Evolutionary conservation across 2,329 filamentous ascomycete species (phyloP).

Genomic region (Grosmannia clavigera): DNA sequence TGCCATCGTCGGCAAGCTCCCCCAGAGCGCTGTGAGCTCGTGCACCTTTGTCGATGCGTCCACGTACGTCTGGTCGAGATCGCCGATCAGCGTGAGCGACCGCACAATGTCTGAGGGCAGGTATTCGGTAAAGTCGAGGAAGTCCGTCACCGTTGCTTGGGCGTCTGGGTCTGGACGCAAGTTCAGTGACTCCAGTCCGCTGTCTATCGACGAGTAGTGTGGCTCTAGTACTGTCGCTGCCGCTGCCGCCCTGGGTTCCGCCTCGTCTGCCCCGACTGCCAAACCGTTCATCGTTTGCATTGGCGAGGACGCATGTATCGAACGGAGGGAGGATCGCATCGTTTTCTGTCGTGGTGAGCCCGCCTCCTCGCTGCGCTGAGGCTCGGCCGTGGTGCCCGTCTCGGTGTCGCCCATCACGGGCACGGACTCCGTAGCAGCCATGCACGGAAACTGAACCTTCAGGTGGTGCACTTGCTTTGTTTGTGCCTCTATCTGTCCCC

Average conservation of each 20-base stretch:
- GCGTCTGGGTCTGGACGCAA: conserved; percentile 52
- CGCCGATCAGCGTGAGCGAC: conserved; percentile 51
- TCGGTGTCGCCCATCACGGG: too few species aligned
- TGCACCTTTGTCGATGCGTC: conserved; percentile 42
- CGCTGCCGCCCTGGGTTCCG: neutral
- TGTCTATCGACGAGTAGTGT: conserved; percentile 17
- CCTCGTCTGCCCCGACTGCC: neutral
- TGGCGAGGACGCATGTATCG: neutral
- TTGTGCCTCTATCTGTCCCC: neutral
- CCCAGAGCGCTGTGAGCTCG: conserved; percentile 45
- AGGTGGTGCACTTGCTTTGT: neutral
- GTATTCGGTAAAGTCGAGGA: conserved; percentile 59
- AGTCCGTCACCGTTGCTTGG: conserved; percentile 57
- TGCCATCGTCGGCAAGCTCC: conserved; percentile 36
- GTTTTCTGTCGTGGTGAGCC: conserved; percentile 4
- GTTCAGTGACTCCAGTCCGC: conserved; percentile 30
- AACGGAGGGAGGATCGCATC: neutral
- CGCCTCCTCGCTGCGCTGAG: neutral
- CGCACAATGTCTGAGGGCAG: conserved; percentile 54
- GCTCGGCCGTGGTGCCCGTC: neutral
- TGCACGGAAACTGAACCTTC: neutral
- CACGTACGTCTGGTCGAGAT: conserved; percentile 48
- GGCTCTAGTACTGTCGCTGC: neutral
- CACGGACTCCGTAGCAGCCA: neutral
- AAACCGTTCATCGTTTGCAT: neutral